Evolutionary conservation across 2,329 filamentous ascomycete genomes (phyloP), one percentile per base, ranked within the genome.

Genomic region (Epichloe aotearoae): DNA sequence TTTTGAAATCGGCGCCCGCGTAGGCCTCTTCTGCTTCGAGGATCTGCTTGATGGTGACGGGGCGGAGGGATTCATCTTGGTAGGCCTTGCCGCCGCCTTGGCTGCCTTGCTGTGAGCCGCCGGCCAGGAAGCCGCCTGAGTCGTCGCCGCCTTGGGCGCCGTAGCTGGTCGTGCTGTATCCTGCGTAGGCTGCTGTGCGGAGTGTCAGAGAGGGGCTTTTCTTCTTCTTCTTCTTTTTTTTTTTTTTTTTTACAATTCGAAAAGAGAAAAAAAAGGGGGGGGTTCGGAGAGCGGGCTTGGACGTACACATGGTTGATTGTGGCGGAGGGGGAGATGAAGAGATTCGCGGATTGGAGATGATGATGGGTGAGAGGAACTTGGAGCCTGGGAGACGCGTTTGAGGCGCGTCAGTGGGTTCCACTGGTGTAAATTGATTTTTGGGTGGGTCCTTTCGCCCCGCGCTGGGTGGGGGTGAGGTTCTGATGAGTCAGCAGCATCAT

Each of bases 1-100:
- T 86, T 56, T 82, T 82, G 76, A 94, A 93, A 37, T 88, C 83
- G 51, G 82, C 81, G 52, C 74, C 74, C 2, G 82, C 80, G 64
- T 86, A 84, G 39, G 83, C 79, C 68, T 88, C 84, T 56, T 85
- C 77, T 56, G 88, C 87, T 56, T 94, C 88, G 62, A 90, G 73
- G 52, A 96, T 79, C 70, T 98, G 93, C 69, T 96, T 96, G 70
- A 97, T 88, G 11, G 93, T 98, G 45, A 96, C 86, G 1, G 93
- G 90, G 43, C 93, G 86, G 49, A 98, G 78, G 19, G 88, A 90
- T 61, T 96, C 88, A 68, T 94, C 87, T 58, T 78, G 76, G 65
- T 85, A 85, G 53, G 73, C 71, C 75, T 72, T 76, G 54, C 66
- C 66, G 50, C 70, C 69, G 49, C 68, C 66, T 54, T 73, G 79